phyloP scores from a whole-genome alignment of 306 rosid genomes.

The Styphnolobium japonicum region DNA sequence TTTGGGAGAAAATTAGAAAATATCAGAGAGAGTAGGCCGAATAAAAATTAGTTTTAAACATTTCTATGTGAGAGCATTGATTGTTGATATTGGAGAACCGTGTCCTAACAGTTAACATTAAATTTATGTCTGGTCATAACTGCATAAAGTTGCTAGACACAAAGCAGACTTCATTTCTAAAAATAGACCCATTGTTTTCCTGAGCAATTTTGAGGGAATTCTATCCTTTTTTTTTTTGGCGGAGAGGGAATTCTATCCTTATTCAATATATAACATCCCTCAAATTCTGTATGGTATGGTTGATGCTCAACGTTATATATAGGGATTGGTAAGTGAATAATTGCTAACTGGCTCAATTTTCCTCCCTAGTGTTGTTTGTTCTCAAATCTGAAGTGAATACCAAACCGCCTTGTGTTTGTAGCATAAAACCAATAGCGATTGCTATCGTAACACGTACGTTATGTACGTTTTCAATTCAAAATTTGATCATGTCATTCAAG shows the following conservation, averaged over 20 bases:
- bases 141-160: neutral
- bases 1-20: neutral
- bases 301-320: neutral
- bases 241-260: neutral
- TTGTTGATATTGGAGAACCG: neutral
- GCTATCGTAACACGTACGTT: neutral
- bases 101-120: conserved; percentile 7
- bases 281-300: neutral
- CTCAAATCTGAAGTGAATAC: neutral
- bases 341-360: neutral
- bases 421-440: neutral
- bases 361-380: neutral
- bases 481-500: neutral
- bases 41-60: neutral
- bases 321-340: neutral
- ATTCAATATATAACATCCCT: neutral
- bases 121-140: conserved; percentile 18
- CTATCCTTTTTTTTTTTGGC: too few species aligned
- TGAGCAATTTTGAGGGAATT: neutral
- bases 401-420: neutral
- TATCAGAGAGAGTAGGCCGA: too few species aligned
- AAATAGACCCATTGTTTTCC: neutral
- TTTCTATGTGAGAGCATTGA: conserved; percentile 19
- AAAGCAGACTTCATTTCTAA: conserved; percentile 8
- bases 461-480: neutral